These are phyloP conservation scores for Fusarium miscanthi DNA, from an alignment of 2,329 filamentous ascomycete genomes.

Conservation along the genomic window DNA sequence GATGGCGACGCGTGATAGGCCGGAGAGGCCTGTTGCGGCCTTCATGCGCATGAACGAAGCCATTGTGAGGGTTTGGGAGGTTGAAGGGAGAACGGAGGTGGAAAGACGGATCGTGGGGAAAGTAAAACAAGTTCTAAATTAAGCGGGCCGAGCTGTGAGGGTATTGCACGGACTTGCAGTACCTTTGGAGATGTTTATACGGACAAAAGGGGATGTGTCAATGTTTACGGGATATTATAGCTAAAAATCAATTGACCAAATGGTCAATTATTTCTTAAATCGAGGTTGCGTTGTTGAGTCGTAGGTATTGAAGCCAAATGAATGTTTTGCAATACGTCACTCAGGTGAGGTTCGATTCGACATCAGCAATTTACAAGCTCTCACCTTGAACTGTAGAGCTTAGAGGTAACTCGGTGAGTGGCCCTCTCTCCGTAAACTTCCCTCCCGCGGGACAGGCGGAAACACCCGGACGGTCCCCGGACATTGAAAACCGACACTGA, in stretches of 20 bases:
- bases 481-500: slow-evolving; percentile 29
- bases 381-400: not conserved
- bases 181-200: slow-evolving; percentile 8
- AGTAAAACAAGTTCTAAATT: slow-evolving; percentile 29
- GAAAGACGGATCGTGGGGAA: slow-evolving; percentile 13
- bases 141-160: slow-evolving; percentile 36
- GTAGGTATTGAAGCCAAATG: not conserved
- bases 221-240: not conserved
- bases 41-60: slow-evolving; percentile 40
- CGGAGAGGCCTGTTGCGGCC: slow-evolving; percentile 35
- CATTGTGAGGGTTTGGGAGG: slow-evolving; percentile 26
- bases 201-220: not conserved
- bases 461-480: slow-evolving; percentile 16
- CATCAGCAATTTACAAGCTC: not conserved
- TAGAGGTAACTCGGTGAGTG: not conserved
- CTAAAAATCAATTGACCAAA: not conserved
- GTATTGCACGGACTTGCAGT: slow-evolving; percentile 37
- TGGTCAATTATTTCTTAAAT: not conserved
- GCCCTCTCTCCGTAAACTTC: not conserved
- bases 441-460: not conserved
- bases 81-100: not conserved
- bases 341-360: not conserved
- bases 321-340: slow-evolving; percentile 11
- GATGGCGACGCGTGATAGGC: slow-evolving; percentile 31
- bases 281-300: not conserved